phyloP scores from a whole-genome alignment of 164 flowering plant species.

The Chloranthus sessilifolius region DNA sequence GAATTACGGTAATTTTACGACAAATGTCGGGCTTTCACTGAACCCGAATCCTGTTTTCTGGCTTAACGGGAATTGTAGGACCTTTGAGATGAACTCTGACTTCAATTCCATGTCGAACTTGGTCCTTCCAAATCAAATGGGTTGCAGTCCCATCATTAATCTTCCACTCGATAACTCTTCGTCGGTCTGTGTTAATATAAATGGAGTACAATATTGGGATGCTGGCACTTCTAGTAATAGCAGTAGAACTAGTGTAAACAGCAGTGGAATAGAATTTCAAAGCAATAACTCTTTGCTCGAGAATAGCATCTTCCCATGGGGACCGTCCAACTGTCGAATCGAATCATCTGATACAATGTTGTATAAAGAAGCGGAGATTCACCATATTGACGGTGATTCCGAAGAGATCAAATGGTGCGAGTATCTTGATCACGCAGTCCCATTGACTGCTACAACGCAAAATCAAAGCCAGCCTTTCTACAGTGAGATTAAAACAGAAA shows the following conservation, averaged over 20 bases:
- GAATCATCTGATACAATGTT: conserved; percentile 17
- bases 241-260: conserved; percentile 29
- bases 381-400: conserved; percentile 24
- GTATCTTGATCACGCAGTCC: conserved; percentile 45
- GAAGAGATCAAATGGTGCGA: conserved; percentile 75
- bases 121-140: conserved; percentile 19
- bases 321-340: conserved; percentile 19
- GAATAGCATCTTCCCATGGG: conserved; percentile 43
- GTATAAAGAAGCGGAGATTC: conserved; percentile 19
- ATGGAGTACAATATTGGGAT: conserved; percentile 29
- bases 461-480: conserved; percentile 25
- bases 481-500: conserved; percentile 44
- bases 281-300: conserved; percentile 29
- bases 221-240: conserved; percentile 26
- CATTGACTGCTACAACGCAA: conserved; percentile 22
- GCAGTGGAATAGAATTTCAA: conserved; percentile 28
- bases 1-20: conserved; percentile 24
- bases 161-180: conserved; percentile 28
- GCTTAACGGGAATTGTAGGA: conserved; percentile 28
- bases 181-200: conserved; percentile 18
- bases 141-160: conserved; percentile 28
- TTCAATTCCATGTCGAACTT: conserved; percentile 31
- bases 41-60: conserved; percentile 24
- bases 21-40: conserved; percentile 12
- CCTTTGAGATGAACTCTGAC: conserved; percentile 34